phyloP scores from a whole-genome alignment of 192 early-diverging fungal species.

The Podila epigama region DNA sequence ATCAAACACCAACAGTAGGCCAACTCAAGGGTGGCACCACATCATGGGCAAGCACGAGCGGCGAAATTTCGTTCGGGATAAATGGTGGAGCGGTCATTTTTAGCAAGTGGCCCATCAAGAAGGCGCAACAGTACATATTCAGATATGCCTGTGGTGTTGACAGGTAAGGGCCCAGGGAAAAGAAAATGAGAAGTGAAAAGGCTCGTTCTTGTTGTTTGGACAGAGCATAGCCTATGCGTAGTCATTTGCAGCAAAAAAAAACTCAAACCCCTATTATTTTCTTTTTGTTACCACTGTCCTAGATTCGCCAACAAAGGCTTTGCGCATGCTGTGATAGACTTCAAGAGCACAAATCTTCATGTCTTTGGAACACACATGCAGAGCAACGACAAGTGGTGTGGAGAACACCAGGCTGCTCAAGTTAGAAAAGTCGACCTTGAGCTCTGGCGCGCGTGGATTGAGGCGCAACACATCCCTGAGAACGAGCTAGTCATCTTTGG shows the following conservation, averaged over 20 bases:
- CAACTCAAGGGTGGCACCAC: slow-evolving; percentile 22
- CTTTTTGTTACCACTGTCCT: not conserved
- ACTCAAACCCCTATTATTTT: not conserved
- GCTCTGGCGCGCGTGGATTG: slow-evolving; percentile 21
- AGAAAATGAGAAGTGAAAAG: not conserved
- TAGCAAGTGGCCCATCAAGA: slow-evolving; percentile 45
- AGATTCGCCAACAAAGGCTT: slow-evolving; percentile 46
- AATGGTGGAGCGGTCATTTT: slow-evolving; percentile 36
- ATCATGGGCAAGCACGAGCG: slow-evolving; percentile 27
- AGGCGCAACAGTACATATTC: slow-evolving; percentile 33
- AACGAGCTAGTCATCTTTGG: slow-evolving; percentile 39
- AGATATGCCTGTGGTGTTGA: slow-evolving; percentile 32
- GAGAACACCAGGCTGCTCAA: slow-evolving; percentile 11
- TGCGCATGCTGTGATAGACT: slow-evolving; percentile 26
- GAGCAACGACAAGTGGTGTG: slow-evolving; percentile 20
- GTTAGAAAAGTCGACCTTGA: slow-evolving; percentile 6
- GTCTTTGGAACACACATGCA: slow-evolving; percentile 45
- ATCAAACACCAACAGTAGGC: slow-evolving; percentile 36
- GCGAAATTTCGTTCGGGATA: not conserved
- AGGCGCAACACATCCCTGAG: slow-evolving; percentile 25
- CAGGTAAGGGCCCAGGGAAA: slow-evolving; percentile 24
- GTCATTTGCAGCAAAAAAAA: not conserved
- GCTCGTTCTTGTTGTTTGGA: not conserved
- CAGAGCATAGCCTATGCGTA: not conserved
- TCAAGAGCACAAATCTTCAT: slow-evolving; percentile 34